Evolutionary conservation across 805 yeast species (phyloP).

Genomic region (Schwanniomyces vanrijiae): DNA sequence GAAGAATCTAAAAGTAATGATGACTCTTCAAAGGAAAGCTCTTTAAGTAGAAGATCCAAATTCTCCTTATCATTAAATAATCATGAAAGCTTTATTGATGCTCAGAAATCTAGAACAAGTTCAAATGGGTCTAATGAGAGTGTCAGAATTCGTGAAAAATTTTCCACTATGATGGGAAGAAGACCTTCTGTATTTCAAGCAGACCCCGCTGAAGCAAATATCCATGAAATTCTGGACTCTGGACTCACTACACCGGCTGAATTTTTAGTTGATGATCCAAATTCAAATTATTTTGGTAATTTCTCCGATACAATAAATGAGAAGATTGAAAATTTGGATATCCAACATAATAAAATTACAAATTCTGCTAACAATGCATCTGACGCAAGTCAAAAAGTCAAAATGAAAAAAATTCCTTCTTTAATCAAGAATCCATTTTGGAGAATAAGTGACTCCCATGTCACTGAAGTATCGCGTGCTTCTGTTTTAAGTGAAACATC

Average conservation of each 20-base stretch:
- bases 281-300: slow-evolving; percentile 27
- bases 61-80: neutral
- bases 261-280: slow-evolving; percentile 31
- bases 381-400: slow-evolving; percentile 14
- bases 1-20: neutral
- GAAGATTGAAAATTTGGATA: slow-evolving; percentile 6
- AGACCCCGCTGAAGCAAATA: slow-evolving; percentile 31
- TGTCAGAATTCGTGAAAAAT: slow-evolving; percentile 25
- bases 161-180: slow-evolving; percentile 43
- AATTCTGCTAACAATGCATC: slow-evolving; percentile 3
- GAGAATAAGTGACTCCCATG: slow-evolving; percentile 78
- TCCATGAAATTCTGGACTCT: slow-evolving; percentile 39
- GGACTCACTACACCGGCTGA: slow-evolving; percentile 45
- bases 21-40: neutral
- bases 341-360: neutral
- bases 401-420: slow-evolving; percentile 55
- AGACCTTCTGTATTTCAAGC: slow-evolving; percentile 41
- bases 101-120: neutral
- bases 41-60: neutral
- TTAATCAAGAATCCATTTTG: slow-evolving; percentile 67
- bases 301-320: slow-evolving; percentile 4
- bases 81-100: neutral
- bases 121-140: neutral
- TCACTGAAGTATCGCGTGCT: slow-evolving; percentile 56
- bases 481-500: slow-evolving; percentile 67